Evolutionary conservation across 805 yeast genomes (phyloP), one percentile per base, ranked within the genome.

Genomic region (Spencermartinsiella europaea): DNA sequence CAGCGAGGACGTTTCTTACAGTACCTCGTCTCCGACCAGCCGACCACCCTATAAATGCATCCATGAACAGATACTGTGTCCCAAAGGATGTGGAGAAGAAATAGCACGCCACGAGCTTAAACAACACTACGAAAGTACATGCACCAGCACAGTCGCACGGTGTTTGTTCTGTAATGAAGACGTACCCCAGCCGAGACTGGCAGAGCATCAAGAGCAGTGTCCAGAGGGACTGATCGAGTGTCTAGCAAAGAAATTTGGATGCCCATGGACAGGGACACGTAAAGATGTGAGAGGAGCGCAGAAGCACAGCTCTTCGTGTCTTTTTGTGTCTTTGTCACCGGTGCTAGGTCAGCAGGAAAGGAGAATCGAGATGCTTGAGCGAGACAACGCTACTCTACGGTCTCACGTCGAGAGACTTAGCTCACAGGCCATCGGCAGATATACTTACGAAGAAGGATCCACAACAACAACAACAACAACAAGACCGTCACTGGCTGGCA

Each of bases 331-430:
- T 25, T 45, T 67, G 5, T 44, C 57, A 12, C 66, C 66, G 2
- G 42, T 50, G 8, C 35, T 67, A 22, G 46, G 42, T 2, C 42
- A 40, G 14, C 69, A 65, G 48, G 50, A 60, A n/a, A 46, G 43
- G 3, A 50, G 58, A 25, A 55, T 67, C 5, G 51, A 52, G 12
- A 33, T 39, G 2, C 58, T 67, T 12, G 64, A 63, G 49, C 45
- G 42, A n/a, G 69, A 67, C 42, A 67, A 67, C 46, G 52, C 54
- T 37, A 46, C 54, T 3, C 57, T 67, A 31, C 54, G 61, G 8
- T 46, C 49, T 22, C 62, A 64, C 12, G 37, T 67, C 10, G 66
- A 60, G 19, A 47, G 31, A 25, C 12, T 25, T 7, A 49, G 5
- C 49, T 48, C 19, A 43, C 54, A 42, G 34, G 44, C 42, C 17